These are phyloP conservation scores for Debaryomyces fabryi DNA, from an alignment of 1,139 yeast genomes.

Conservation along the genomic window DNA sequence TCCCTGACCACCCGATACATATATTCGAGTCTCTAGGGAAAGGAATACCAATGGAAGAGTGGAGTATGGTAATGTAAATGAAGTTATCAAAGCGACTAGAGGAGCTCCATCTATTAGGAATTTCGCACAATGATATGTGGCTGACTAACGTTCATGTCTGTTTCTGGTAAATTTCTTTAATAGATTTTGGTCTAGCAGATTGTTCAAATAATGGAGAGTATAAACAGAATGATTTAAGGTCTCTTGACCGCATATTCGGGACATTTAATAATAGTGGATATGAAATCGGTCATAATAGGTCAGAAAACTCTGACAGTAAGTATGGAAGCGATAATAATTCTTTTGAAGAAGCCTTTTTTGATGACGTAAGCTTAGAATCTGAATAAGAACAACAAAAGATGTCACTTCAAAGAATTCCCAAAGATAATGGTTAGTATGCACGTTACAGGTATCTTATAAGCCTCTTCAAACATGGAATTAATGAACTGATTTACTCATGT, in stretches of 20 bases:
- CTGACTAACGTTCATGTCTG: constrained; percentile 1
- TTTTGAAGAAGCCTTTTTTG: neutral
- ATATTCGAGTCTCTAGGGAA: constrained; percentile 6
- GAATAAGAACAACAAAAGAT: neutral
- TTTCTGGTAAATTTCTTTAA: constrained; percentile 3
- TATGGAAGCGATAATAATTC: constrained; percentile 1
- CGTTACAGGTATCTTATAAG: no score
- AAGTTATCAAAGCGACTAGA: constrained; percentile 1
- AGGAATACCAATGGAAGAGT: neutral
- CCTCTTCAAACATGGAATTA: no score
- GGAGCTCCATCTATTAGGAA: constrained; percentile 4
- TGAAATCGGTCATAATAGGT: no score
- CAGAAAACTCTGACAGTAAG: no score
- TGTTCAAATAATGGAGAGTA: constrained; percentile 4
- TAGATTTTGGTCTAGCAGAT: constrained; percentile 4
- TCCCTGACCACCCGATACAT: constrained; percentile 5
- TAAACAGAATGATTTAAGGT: constrained; percentile 6
- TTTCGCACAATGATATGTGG: constrained; percentile 6
- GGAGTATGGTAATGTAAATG: constrained; percentile 2
- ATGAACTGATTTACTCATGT: no score
- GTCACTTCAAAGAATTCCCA: neutral
- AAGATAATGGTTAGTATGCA: neutral
- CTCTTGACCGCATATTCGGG: constrained; percentile 6
- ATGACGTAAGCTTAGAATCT: neutral
- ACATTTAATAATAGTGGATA: neutral